Base-by-base conservation (phyloP, 345 rosid genomes). In the Mallotus nudiflorus region DNA sequence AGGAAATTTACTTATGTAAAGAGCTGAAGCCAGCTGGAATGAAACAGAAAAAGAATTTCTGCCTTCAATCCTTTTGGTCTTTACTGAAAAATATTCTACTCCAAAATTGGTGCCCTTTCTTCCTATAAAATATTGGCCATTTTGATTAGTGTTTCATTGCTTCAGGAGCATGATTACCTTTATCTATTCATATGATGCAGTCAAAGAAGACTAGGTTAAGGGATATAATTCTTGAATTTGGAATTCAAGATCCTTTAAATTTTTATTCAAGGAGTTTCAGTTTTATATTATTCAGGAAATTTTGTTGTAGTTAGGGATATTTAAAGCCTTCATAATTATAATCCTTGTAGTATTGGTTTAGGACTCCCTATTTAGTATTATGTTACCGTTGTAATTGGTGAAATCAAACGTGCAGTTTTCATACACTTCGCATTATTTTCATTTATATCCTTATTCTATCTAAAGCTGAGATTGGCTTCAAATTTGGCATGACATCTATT, bases 401-500 rank as follows among this genome's bases (percentile, higher is more conserved):
- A 65, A 62, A 27, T 62, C 31, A 61, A 18, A 54, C 18, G 7
- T 16, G 27, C 64, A 22, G 50, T 29, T 66, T 40, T 59, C 52
- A 27, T 10, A 28, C 31, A 40, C 52, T 68, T 65, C 7, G 54
- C 48, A 57, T 58, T 62, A 64, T 68, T 25, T 54, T 55, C 18
- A 27, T 24, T 10, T 5, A 19, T 42, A 25, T 53, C 1, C 37
- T 33, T 49, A 25, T 35, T 39, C 1, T 35, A 18, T 19, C 9
- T 67, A n/a, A n/a, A n/a, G 46, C 20, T 60, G 45, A 28, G 49
- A 60, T 6, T 48, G 99, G 99, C 99, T 95, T 77, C 93, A 95
- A 75, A 89, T 95, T 90, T 95, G 97, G 97, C 99, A 95, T 69
- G 96, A 95, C 75, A 85, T 89, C 71, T 89, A 83, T 74, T 89